These are phyloP conservation scores for Pseudogymnoascus sp. DNA, from an alignment of 2,329 filamentous ascomycete genomes.

Conservation along the genomic window DNA sequence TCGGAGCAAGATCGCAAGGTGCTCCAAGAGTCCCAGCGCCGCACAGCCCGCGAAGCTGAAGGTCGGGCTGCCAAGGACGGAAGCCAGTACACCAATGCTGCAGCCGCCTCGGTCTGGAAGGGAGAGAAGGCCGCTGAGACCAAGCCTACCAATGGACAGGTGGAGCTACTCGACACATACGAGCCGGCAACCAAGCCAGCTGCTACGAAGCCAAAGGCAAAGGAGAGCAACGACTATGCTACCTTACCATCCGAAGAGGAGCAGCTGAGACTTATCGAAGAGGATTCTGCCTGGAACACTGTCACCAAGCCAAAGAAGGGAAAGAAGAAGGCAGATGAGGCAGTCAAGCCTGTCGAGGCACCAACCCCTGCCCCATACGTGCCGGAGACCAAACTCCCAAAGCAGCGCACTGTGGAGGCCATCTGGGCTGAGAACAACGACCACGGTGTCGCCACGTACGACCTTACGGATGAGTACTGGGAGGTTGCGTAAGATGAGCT, in stretches of 20 bases:
- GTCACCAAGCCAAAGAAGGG: constrained; percentile 42
- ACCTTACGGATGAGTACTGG: constrained; percentile 8
- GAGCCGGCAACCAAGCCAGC: constrained; percentile 33
- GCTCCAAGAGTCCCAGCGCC: constrained; percentile 73
- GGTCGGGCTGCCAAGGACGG: constrained; percentile 79
- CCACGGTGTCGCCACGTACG: neutral
- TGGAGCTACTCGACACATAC: constrained; percentile 51
- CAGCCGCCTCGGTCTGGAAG: constrained; percentile 38
- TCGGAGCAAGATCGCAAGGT: constrained; percentile 70
- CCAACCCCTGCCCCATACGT: neutral
- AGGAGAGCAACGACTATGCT: constrained; percentile 12
- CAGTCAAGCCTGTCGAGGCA: constrained; percentile 9
- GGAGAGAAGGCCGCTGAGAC: constrained; percentile 23
- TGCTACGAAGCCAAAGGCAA: constrained; percentile 15
- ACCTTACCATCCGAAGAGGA: constrained; percentile 50
- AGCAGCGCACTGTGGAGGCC: neutral
- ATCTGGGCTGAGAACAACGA: neutral
- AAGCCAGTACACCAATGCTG: constrained; percentile 41
- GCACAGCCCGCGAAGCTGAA: constrained; percentile 71
- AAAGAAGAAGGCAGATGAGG: constrained; percentile 22
- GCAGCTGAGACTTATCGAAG: constrained; percentile 48
- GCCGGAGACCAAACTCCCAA: neutral
- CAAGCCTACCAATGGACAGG: constrained; percentile 19
- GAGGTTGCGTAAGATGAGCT: constrained; percentile 8
- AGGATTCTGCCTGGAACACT: constrained; percentile 48